Evolutionary conservation across 768 basidiomycete genomes (phyloP), one percentile per base, ranked within the genome.

Genomic region (Lactifluus echinatus): DNA sequence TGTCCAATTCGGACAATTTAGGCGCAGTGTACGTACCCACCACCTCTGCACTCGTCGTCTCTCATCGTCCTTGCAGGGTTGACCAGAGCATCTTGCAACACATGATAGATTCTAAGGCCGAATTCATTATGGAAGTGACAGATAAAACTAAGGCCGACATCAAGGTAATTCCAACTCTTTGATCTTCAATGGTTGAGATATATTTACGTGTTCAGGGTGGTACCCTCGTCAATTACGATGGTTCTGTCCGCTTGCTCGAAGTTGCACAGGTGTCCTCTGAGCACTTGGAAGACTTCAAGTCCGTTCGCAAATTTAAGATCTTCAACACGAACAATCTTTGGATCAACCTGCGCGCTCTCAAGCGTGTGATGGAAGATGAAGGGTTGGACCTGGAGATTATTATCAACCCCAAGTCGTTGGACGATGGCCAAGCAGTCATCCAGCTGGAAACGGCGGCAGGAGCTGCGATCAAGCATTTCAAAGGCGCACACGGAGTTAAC

Each of bases 61-160:
- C 45, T 63, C 33, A 48, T 19, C 14, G 31, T 24, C 2, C 44
- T 28, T 45, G n/a, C 46, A 77, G 83, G 56, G 85, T 87, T 64
- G 85, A 86, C 67, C 75, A 84, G 62, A 78, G 75, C 63, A 87
- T 87, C 67, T 66, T 83, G 56, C 73, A 76, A 59, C 81, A 83
- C 73, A 85, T 87, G 80, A 77, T 83, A 45, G 77, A 83, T 63
- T 72, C 70, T 29, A 74, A 81, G 56, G 76, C 82, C 50, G 84
- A 86, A 69, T 85, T 84, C 73, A 66, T 85, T 63, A 84, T 84
- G 83, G 83, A 87, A 66, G 82, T 87, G 59, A 87, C 86, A 10
- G 86, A 87, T 78, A 87, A 87, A 76, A 87, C 86, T 65, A 87
- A 87, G 74, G 85, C 86, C 29, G 85, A 87, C 64, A 81, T 87